Conservation (phyloP, 164 flowering plant genomes). For the Piper betle region DNA sequence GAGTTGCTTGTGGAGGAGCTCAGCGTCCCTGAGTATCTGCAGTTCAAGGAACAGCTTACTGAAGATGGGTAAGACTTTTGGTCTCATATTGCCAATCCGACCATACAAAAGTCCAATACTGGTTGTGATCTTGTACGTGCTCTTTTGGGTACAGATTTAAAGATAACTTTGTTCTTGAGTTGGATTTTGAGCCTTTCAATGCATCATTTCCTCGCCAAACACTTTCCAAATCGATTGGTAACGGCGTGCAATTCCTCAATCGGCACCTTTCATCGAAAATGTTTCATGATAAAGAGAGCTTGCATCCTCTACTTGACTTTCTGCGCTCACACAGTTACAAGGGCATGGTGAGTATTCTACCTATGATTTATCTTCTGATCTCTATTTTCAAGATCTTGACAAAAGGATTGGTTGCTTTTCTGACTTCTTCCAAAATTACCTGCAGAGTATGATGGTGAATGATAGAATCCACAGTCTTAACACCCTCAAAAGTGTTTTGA, state of each 20-base stretch:
- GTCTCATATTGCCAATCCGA: conserved; percentile 18
- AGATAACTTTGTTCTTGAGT: conserved; percentile 17
- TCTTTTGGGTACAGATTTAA: not conserved
- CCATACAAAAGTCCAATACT: too few species aligned
- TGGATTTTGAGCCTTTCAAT: conserved; percentile 78
- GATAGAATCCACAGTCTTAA: conserved; percentile 38
- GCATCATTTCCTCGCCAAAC: conserved; percentile 38
- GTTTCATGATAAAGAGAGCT: conserved; percentile 15
- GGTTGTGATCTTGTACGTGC: not conserved
- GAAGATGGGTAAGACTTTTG: conserved; percentile 42
- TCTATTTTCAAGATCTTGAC: not conserved
- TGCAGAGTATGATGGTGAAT: conserved; percentile 77
- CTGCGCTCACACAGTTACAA: conserved; percentile 40
- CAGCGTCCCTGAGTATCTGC: conserved; percentile 56
- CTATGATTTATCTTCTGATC: not conserved
- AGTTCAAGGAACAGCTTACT: conserved; percentile 54
- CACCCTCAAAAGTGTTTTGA: conserved; percentile 60
- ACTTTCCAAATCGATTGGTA: conserved; percentile 75
- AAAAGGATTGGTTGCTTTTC: not conserved
- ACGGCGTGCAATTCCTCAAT: conserved; percentile 45
- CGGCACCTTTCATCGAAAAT: conserved; percentile 53
- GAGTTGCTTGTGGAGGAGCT: conserved; percentile 55
- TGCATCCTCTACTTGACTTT: conserved; percentile 50
- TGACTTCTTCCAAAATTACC: not conserved
- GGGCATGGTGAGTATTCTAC: conserved; percentile 28